Evolutionary conservation across 345 rosid species (phyloP).

Genomic region (Aegle marmelos): DNA sequence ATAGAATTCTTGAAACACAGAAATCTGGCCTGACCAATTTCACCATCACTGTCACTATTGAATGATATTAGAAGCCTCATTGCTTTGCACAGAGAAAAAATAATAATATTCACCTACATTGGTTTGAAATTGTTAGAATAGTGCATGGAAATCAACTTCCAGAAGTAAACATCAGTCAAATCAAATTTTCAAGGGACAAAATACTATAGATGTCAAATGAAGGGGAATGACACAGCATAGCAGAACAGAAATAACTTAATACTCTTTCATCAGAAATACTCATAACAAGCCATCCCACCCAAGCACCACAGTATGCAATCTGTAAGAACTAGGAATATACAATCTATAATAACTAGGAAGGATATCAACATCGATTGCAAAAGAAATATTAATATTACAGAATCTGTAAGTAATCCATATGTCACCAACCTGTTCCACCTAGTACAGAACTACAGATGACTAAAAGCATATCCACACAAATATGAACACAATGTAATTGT

Average conservation of each 20-base stretch:
- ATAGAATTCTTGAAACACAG: conserved; percentile 23
- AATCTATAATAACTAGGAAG: not conserved
- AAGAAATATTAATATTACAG: not conserved
- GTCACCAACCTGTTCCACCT: not conserved
- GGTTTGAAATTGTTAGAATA: conserved; percentile 15
- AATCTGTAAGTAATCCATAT: not conserved
- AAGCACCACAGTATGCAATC: not conserved
- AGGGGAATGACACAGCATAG: not conserved
- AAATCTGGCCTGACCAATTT: conserved; percentile 15
- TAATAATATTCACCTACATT: conserved; percentile 64
- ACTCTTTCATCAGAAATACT: not conserved
- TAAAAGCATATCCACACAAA: not conserved
- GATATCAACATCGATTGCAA: not conserved
- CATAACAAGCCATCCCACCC: not conserved
- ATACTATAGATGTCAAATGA: not conserved
- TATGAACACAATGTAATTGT: conserved; percentile 2
- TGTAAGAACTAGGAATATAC: not conserved
- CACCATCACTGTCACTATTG: conserved; percentile 20
- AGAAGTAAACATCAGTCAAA: not conserved
- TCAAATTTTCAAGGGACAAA: not conserved
- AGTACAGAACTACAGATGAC: not conserved
- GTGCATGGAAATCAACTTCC: conserved; percentile 12
- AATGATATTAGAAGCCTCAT: conserved; percentile 43
- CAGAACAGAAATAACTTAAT: not conserved
- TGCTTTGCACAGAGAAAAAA: conserved; percentile 71